These are phyloP conservation scores for Fusarium veterinarium DNA, from an alignment of 2,329 filamentous ascomycete species.

Conservation along the genomic window DNA sequence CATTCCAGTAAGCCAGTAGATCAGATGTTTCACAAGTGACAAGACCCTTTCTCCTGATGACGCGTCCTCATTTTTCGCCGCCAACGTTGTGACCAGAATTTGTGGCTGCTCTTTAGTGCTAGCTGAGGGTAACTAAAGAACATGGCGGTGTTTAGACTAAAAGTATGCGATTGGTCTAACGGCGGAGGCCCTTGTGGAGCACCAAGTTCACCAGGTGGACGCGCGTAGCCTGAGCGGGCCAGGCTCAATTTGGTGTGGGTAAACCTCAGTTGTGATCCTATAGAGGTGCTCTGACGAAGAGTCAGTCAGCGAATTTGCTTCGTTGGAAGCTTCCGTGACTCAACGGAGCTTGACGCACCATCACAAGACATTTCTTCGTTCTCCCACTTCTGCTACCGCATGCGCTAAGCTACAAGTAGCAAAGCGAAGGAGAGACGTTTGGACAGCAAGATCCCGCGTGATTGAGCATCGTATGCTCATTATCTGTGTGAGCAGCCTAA, in stretches of 20 bases:
- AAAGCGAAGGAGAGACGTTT: not conserved
- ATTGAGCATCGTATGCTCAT: not conserved
- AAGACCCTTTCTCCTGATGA: not conserved
- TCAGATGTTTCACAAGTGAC: not conserved
- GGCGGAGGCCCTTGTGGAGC: not conserved
- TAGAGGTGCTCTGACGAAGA: not conserved
- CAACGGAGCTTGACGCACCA: not conserved
- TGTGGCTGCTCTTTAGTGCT: not conserved
- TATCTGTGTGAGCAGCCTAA: not conserved
- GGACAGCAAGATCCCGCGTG: not conserved
- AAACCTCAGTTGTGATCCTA: too few species aligned
- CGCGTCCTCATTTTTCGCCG: not conserved
- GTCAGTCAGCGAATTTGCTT: not conserved
- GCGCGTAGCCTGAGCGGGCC: not conserved
- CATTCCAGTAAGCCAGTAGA: too few species aligned
- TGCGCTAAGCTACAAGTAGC: not conserved
- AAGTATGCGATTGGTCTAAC: not conserved
- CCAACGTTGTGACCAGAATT: not conserved
- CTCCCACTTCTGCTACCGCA: not conserved
- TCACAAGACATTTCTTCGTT: too few species aligned
- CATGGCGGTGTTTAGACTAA: not conserved
- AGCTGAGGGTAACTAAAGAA: not conserved
- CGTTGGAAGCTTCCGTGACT: not conserved
- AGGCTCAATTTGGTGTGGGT: accelerated
- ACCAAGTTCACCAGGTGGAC: not conserved